Conservation (phyloP, 2,329 filamentous ascomycete species). For the Graphiopsis chlorocephala region DNA sequence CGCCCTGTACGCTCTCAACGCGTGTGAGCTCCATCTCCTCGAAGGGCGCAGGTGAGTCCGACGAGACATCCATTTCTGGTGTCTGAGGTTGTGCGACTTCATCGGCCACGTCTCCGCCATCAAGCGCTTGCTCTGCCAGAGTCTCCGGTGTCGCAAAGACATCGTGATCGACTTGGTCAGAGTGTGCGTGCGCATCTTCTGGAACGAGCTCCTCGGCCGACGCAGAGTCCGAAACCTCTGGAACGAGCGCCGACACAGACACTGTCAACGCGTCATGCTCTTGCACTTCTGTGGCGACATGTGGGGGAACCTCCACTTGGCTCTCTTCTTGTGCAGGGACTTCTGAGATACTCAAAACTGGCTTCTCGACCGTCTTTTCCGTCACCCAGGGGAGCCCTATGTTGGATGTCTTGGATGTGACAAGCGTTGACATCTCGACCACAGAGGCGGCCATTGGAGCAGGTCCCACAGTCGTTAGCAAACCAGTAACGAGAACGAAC, state of each 20-base stretch:
- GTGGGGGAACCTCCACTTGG: background rate
- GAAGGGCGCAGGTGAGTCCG: background rate
- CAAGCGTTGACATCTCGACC: background rate
- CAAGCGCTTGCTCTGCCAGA: background rate
- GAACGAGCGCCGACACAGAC: background rate
- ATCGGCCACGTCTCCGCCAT: background rate
- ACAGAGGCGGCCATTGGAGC: background rate
- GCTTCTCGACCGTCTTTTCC: background rate
- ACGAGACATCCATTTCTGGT: background rate
- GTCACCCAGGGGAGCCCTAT: no score
- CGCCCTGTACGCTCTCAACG: background rate
- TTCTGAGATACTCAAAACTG: background rate
- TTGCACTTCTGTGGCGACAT: background rate
- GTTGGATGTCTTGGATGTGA: background rate
- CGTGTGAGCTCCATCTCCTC: background rate
- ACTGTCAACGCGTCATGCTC: background rate
- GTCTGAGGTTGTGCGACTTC: background rate
- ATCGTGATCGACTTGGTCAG: background rate
- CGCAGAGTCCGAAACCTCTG: background rate
- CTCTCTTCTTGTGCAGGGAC: background rate
- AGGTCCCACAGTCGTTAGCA: background rate
- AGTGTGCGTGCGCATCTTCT: background rate
- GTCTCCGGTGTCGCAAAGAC: no score
- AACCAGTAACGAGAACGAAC: conserved; percentile 19
- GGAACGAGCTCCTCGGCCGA: background rate